Evolutionary conservation across 257 asterid genomes (phyloP).

Genomic region (Fraxinus excelsior): DNA sequence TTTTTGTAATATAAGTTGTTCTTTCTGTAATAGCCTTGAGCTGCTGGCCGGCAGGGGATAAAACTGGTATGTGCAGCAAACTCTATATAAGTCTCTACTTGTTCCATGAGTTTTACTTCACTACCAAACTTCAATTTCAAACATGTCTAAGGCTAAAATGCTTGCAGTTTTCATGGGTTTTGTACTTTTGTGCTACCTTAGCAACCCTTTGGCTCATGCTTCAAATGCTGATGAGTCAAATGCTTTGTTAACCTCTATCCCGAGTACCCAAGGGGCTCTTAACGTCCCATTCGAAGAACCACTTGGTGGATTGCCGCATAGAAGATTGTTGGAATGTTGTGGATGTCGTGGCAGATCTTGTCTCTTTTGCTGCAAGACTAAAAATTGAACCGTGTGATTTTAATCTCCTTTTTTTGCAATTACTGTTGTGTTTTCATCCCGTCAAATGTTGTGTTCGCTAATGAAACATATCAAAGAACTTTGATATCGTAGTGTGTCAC

Average conservation of each 20-base stretch:
- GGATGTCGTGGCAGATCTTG: conserved; percentile 1
- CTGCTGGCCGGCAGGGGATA: not conserved
- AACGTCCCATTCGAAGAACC: not conserved
- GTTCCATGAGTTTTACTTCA: not conserved
- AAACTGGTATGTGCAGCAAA: not conserved
- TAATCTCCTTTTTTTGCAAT: not conserved
- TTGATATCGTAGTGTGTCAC: no score
- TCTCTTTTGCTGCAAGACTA: not conserved
- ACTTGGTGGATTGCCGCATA: not conserved
- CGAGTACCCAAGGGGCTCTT: not conserved
- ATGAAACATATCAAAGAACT: not conserved
- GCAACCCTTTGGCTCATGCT: not conserved
- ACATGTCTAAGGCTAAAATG: not conserved
- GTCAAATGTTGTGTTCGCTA: not conserved
- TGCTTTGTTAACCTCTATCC: not conserved
- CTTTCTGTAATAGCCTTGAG: not conserved
- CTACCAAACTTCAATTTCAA: not conserved
- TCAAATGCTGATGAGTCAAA: not conserved
- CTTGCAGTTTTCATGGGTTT: not conserved
- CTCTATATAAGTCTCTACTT: not conserved
- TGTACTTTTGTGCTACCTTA: conserved; percentile 5
- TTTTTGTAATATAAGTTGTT: not conserved
- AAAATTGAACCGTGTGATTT: not conserved
- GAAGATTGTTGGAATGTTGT: not conserved
- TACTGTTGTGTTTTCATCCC: not conserved